A percentile compares a stretch with the other conserved stretches of the same genome.
Evolutionary conservation across 306 rosid species (phyloP).

Genomic region (Ceratonia siliqua): DNA sequence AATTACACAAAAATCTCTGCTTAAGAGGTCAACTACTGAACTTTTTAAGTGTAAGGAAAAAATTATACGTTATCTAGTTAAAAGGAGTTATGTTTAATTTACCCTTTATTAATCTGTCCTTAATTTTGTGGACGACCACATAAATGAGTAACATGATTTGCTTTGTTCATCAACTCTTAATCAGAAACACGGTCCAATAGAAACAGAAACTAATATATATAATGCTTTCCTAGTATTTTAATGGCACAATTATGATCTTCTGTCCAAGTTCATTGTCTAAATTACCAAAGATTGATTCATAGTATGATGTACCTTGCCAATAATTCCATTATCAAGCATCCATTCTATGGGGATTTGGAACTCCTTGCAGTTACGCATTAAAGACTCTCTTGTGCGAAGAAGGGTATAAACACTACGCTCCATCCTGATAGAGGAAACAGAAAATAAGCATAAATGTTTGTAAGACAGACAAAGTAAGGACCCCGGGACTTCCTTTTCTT

Average conservation of each 20-base stretch:
- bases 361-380: conserved; percentile 83
- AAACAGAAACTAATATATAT: not conserved
- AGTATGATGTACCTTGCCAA: conserved; percentile 68
- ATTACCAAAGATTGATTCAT: not conserved
- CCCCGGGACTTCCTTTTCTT: not conserved
- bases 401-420: conserved; percentile 85
- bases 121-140: conserved; percentile 3
- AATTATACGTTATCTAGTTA: too few species aligned
- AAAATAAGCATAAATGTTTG: not conserved
- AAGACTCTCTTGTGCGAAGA: conserved; percentile 78
- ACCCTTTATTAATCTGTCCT: not conserved
- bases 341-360: conserved; percentile 85
- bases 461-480: not conserved
- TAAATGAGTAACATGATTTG: conserved; percentile 1
- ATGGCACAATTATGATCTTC: not conserved
- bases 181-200: not conserved
- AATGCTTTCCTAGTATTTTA: not conserved
- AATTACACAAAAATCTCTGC: too few species aligned
- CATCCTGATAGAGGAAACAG: conserved; percentile 58
- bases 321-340: conserved; percentile 93
- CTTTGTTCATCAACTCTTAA: not conserved
- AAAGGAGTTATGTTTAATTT: too few species aligned
- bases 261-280: not conserved
- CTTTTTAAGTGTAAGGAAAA: too few species aligned
- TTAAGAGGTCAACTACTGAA: too few species aligned